These are phyloP conservation scores for Candida pseudofarinosa DNA, from an alignment of 805 yeast genomes.

Conservation along the genomic window DNA sequence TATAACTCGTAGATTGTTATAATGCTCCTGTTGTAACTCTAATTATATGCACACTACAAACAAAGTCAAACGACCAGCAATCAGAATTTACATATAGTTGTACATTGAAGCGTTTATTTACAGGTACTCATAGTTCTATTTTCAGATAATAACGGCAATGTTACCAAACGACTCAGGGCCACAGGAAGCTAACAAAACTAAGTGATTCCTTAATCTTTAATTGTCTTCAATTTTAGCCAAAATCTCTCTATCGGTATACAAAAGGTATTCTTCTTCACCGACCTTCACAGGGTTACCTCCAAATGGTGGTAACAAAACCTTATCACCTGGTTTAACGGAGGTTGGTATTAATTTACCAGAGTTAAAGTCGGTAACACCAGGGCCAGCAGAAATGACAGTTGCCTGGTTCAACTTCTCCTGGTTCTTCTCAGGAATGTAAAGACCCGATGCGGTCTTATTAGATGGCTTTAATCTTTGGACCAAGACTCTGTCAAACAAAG, in stretches of 20 bases:
- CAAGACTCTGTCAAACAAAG: constrained; percentile 91
- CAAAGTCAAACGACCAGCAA: background rate
- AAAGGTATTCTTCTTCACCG: constrained; percentile 74
- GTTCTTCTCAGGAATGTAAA: constrained; percentile 93
- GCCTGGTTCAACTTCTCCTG: constrained; percentile 92
- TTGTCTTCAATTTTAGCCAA: constrained; percentile 75
- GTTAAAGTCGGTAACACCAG: constrained; percentile 74
- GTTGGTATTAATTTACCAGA: constrained; percentile 69
- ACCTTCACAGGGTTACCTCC: constrained; percentile 91
- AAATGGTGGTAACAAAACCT: constrained; percentile 87
- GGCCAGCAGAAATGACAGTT: constrained; percentile 90
- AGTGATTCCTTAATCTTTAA: constrained; percentile 6
- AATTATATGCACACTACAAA: background rate
- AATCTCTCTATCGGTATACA: constrained; percentile 92
- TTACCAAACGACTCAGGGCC: background rate
- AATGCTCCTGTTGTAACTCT: background rate
- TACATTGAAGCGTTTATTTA: background rate
- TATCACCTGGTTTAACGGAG: constrained; percentile 84
- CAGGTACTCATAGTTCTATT: background rate
- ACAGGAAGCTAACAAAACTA: background rate
- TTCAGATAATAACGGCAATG: background rate
- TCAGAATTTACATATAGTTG: background rate
- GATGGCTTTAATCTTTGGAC: constrained; percentile 93
- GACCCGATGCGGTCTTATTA: constrained; percentile 87
- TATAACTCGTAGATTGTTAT: background rate